Evolutionary conservation across 345 rosid species (phyloP), one percentile per base, ranked within the genome.

Genomic region (Moricandia arvensis): DNA sequence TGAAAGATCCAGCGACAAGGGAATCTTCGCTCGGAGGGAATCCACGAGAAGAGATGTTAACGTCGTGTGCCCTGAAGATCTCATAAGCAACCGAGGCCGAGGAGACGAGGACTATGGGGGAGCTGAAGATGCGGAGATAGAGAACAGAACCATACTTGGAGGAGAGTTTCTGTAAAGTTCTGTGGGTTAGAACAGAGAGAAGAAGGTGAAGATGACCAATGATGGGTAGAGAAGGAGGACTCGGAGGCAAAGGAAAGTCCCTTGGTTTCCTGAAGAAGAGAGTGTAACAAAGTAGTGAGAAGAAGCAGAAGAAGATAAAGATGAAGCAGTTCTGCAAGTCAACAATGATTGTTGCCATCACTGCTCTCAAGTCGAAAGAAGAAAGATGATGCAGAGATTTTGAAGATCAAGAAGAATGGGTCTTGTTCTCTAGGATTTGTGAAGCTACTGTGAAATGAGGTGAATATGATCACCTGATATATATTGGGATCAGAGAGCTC

Each of bases 1-100:
- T 54, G 85, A 87, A 13, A 67, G 79, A 34, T 18, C 74, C 74
- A 9, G 31, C 30, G n/a, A 68, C 45, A 1, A 68, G 45, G 3
- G 79, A 53, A 4, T 47, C 73, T 6, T 59, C 53, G 29, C 26
- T 35, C 0, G 73, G 38, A 47, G 54, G 34, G 13, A 4, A 4
- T 1, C 67, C 67, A 4, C 74, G 73, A 24, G 60, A 67, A 1
- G 73, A 45, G 53, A 75, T 24, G 35, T 49, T 75, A 8, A 18
- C 9, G 41, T 75, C 79, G 3, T 75, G 74, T 0, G 61, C 30
- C 54, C 37, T 75, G 61, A 59, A 75, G 31, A 75, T 9, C 67
- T 75, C 68, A 17, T 67, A 13, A 21, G 73, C 61, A 15, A 2
- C 0, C 2, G 79, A 67, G 12, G 54, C 54, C 5, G 54, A 47